Evolutionary conservation across 768 basidiomycete genomes (phyloP).

Genomic region (Xerocomellus dryophilus): DNA sequence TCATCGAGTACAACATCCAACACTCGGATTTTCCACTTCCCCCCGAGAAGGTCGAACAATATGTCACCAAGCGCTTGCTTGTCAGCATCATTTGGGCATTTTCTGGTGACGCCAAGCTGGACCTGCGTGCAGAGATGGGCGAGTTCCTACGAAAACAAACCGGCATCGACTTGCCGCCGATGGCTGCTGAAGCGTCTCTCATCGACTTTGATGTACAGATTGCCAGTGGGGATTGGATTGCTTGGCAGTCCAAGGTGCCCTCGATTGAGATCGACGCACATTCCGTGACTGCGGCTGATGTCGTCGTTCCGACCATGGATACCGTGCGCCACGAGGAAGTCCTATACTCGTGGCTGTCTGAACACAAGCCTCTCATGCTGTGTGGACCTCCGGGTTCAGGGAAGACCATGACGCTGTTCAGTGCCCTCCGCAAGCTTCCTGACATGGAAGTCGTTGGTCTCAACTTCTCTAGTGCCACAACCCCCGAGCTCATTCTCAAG

Average conservation of each 20-base stretch:
- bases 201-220: constrained; percentile 96
- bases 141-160: constrained; percentile 82
- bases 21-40: constrained; percentile 93
- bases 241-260: constrained; percentile 92
- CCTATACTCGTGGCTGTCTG: constrained; percentile 96
- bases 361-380: constrained; percentile 96
- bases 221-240: constrained; percentile 77
- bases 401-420: constrained; percentile 99
- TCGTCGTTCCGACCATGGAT: constrained; percentile 97
- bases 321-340: constrained; percentile 99
- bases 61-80: constrained; percentile 84
- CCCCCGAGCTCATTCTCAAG: constrained; percentile 96
- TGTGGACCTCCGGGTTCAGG: constrained; percentile 99
- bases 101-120: constrained; percentile 92
- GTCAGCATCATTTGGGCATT: constrained; percentile 98
- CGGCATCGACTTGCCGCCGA: constrained; percentile 82
- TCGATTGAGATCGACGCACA: constrained; percentile 97
- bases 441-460: constrained; percentile 99
- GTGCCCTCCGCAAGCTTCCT: constrained; percentile 92
- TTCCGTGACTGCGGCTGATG: constrained; percentile 90
- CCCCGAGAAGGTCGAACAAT: constrained; percentile 82
- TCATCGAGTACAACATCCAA: constrained; percentile 92
- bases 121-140: constrained; percentile 85
- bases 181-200: constrained; percentile 74
- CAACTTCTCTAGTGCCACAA: constrained; percentile 98